Base-by-base conservation (phyloP, 306 rosid species). In the Coriaria nepalensis region DNA sequence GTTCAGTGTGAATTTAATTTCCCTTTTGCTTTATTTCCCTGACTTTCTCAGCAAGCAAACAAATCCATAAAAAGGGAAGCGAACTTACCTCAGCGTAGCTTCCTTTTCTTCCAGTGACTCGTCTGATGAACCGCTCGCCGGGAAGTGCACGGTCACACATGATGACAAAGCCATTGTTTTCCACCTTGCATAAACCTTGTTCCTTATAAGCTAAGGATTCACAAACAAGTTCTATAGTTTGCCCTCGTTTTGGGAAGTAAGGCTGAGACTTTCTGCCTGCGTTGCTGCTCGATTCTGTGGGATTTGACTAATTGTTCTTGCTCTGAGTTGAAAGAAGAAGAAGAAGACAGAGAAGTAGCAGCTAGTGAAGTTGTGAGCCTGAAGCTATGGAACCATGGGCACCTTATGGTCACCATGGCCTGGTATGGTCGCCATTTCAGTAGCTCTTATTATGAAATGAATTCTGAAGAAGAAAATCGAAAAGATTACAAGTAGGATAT, bases 101-200 rank as follows among this genome's bases (percentile, higher is more conserved):
- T 1, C 80, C 95, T 59, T 81, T 90, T 53, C 68, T 68, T 47
- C 95, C 86, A 42, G 95, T 78, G 35, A 90, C 83, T 9, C 93
- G 82, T 35, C 95, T 93, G 4, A 84, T 53, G 81, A 90, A 90
- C 4, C 88, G 87, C 63, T 90, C 97, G 4, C 97, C 97, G 9
- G 95, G 94, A 15, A 90, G 86, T 9, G 77, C 97, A 35, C 92
- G 94, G 79, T 90, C 94, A 49, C 95, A 81, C 77, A 90, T 68
- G 52, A 90, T 92, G 14, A 84, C 81, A 54, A 79, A 90, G 13
- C 97, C 95, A 10, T 94, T 72, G 10, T 77, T 74, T 0, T 77
- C 53, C 40, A 84, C 95, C 61, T 81, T 90, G 65, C 97, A 90
- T 5, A 84, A 71, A 6, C 97, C 97, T 50, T 90, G 84, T 9